Conservation (phyloP, 768 basidiomycete genomes). For the Lactarius akahatsu region DNA sequence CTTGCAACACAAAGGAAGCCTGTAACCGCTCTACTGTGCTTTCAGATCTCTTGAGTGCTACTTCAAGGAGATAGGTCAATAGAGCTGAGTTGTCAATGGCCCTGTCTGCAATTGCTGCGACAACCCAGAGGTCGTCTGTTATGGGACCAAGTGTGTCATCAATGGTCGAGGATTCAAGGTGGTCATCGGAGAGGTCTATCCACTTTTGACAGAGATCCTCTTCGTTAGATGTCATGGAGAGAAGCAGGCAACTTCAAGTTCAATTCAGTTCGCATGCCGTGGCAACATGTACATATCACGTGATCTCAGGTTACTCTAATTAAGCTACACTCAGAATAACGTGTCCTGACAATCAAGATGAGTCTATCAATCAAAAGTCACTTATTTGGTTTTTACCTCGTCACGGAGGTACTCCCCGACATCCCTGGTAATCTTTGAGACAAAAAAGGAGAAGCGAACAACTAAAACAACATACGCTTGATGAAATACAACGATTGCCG, state of each 20-base stretch:
- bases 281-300: constrained; percentile 3
- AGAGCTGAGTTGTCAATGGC: constrained; percentile 54
- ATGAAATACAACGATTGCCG: constrained; percentile 96
- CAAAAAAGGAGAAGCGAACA: neutral
- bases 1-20: constrained; percentile 29
- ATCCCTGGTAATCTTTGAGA: constrained; percentile 54
- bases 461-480: constrained; percentile 67
- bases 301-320: neutral
- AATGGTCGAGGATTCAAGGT: constrained; percentile 54
- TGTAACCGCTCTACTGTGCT: constrained; percentile 42
- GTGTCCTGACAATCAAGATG: constrained; percentile 57
- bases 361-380: constrained; percentile 3
- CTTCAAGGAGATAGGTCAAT: constrained; percentile 57
- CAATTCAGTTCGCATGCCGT: neutral
- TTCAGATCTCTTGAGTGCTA: constrained; percentile 62
- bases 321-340: constrained; percentile 50
- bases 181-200: constrained; percentile 53
- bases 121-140: constrained; percentile 73
- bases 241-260: neutral
- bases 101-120: constrained; percentile 70
- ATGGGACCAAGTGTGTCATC: constrained; percentile 49
- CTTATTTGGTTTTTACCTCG: constrained; percentile 55
- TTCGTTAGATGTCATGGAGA: constrained; percentile 18
- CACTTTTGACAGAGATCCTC: constrained; percentile 46
- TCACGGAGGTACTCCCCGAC: constrained; percentile 98